Conservation (phyloP, 2,329 filamentous ascomycete genomes). For the Fusarium torulosum region DNA sequence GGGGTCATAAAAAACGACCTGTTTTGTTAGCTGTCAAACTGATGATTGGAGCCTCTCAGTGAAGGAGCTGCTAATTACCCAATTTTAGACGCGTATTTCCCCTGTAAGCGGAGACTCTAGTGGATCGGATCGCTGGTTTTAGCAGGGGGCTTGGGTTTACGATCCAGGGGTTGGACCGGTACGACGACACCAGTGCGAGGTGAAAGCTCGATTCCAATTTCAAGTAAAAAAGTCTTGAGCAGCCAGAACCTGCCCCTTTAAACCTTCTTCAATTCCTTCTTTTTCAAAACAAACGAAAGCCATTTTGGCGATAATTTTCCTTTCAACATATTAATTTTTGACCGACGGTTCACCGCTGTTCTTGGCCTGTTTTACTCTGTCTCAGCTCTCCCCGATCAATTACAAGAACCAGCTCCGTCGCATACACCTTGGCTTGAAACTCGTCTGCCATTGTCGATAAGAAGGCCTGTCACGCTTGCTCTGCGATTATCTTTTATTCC, state of each 20-base stretch:
- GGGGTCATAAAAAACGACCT: slow-evolving; percentile 16
- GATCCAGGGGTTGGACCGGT: slow-evolving; percentile 37
- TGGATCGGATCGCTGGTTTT: slow-evolving; percentile 40
- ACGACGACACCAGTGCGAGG: slow-evolving; percentile 32
- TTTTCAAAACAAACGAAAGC: slow-evolving; percentile 20
- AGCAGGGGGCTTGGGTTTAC: slow-evolving; percentile 27
- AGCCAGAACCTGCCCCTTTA: slow-evolving; percentile 38
- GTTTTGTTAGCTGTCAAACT: slow-evolving; percentile 30
- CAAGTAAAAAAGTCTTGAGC: slow-evolving; percentile 20
- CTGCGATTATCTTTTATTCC: slow-evolving; percentile 11
- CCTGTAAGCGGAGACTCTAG: slow-evolving; percentile 39
- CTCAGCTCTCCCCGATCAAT: slow-evolving; percentile 33
- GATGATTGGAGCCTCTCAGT: slow-evolving; percentile 21
- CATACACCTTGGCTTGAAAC: slow-evolving; percentile 37
- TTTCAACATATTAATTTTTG: slow-evolving; percentile 9
- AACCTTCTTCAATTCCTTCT: slow-evolving; percentile 21
- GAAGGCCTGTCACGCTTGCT: slow-evolving; percentile 31
- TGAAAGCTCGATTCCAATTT: slow-evolving; percentile 38
- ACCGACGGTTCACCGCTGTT: slow-evolving; percentile 36
- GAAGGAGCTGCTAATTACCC: slow-evolving; percentile 37
- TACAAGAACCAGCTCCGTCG: slow-evolving; percentile 31
- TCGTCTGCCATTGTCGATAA: slow-evolving; percentile 39
- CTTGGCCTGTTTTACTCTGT: slow-evolving; percentile 26
- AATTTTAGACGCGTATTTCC: slow-evolving; percentile 37
- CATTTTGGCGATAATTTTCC: slow-evolving; percentile 14